These are phyloP conservation scores for Gossypium thurberi DNA, from an alignment of 345 rosid species.

Conservation along the genomic window DNA sequence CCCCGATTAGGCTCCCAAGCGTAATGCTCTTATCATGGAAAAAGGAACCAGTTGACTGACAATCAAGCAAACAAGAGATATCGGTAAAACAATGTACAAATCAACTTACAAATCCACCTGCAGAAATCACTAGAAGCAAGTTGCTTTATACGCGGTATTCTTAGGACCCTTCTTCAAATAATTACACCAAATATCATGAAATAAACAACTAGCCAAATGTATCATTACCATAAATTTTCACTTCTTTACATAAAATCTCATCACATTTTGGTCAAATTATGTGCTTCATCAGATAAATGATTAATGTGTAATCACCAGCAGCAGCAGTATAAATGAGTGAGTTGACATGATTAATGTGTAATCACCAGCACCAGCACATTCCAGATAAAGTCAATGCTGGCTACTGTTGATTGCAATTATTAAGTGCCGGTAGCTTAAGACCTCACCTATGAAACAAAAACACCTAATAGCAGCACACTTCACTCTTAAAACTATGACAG, in stretches of 20 bases:
- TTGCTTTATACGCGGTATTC: too few species aligned
- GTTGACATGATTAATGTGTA: not conserved
- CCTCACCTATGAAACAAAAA: not conserved
- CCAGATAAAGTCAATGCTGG: not conserved
- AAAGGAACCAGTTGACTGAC: slow-evolving; percentile 63
- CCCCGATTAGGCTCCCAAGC: slow-evolving; percentile 64
- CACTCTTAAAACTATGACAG: not conserved
- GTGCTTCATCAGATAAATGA: not conserved
- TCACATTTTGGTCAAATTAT: not conserved
- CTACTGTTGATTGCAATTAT: not conserved
- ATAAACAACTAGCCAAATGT: not conserved
- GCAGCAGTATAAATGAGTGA: not conserved
- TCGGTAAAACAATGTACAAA: not conserved
- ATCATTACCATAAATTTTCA: too few species aligned
- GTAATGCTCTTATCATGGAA: slow-evolving; percentile 68
- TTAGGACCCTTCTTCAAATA: not conserved
- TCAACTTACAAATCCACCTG: not conserved
- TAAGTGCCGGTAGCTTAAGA: not conserved
- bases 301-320: too few species aligned
- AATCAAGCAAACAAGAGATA: slow-evolving; percentile 9
- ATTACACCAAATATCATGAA: not conserved
- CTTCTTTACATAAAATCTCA: not conserved
- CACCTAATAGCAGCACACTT: not conserved
- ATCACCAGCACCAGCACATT: not conserved
- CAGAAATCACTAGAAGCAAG: not conserved